Evolutionary conservation across 1,284 basidiomycete genomes (phyloP).

Genomic region (Ganoderma meredithae): DNA sequence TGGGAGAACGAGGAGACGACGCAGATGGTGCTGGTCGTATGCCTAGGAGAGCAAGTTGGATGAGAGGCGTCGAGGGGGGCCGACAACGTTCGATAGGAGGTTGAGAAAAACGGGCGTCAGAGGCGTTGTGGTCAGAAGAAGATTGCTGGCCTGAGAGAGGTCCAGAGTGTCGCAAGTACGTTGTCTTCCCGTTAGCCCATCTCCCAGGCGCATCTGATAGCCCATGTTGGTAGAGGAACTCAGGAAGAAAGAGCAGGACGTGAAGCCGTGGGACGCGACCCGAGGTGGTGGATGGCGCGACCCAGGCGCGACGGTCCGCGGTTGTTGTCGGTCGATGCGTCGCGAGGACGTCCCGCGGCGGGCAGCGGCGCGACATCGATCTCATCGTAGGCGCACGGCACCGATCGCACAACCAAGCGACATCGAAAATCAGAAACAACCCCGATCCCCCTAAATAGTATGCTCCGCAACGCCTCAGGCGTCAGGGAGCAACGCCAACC

Average conservation of each 20-base stretch:
- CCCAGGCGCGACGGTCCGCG: background rate
- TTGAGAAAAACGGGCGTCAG: background rate
- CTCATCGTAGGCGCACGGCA: constrained; percentile 6
- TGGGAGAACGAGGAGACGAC: background rate
- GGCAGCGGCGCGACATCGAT: background rate
- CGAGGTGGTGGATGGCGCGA: background rate
- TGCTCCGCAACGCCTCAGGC: background rate
- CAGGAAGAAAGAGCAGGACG: background rate
- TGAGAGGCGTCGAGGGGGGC: background rate
- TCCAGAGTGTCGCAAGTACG: constrained; percentile 2
- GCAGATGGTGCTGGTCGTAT: background rate
- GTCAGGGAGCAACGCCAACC: background rate
- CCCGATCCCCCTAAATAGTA: background rate
- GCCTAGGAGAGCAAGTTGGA: background rate
- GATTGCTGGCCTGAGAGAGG: background rate
- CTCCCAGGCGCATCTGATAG: background rate
- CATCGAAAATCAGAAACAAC: background rate
- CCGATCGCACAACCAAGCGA: constrained; percentile 2
- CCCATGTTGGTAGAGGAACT: background rate
- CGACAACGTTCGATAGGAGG: background rate
- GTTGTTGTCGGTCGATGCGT: background rate
- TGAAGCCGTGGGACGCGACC: background rate
- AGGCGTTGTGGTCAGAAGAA: background rate
- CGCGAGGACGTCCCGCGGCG: background rate
- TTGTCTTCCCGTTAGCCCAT: background rate